A percentile compares a stretch with the other conserved stretches of the same genome.
These are phyloP conservation scores for Claviceps sp. DNA, from an alignment of 2,329 filamentous ascomycete genomes.

Conservation along the genomic window DNA sequence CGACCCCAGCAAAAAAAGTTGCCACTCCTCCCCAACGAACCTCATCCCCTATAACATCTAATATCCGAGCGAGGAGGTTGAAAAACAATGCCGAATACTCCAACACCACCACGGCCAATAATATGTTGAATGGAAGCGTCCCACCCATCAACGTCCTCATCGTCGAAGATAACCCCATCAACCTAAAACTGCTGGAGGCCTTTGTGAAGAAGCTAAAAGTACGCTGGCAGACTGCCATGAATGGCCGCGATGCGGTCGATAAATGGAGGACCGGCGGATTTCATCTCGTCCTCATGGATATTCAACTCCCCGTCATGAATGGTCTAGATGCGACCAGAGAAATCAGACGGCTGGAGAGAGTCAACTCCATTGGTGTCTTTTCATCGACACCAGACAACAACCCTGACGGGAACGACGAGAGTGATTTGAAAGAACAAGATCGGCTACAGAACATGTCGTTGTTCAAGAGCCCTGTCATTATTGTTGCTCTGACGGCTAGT, in stretches of 20 bases:
- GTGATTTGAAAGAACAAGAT: conserved; percentile 49
- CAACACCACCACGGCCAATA: conserved; percentile 40
- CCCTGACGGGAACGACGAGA: conserved; percentile 25
- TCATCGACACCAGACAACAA: conserved; percentile 49
- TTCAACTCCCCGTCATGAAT: conserved; percentile 93
- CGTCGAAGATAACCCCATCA: conserved; percentile 98
- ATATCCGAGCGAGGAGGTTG: conserved; percentile 33
- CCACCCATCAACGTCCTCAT: conserved; percentile 96
- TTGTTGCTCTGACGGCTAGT: conserved; percentile 89
- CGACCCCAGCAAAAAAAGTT: conserved; percentile 29
- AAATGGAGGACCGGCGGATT: conserved; percentile 92
- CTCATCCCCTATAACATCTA: conserved; percentile 35
- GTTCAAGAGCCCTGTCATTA: conserved; percentile 96
- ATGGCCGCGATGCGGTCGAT: conserved; percentile 80
- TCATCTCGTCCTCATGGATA: conserved; percentile 96
- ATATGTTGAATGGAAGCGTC: conserved; percentile 62
- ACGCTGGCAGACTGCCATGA: conserved; percentile 93
- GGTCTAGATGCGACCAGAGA: conserved; percentile 90
- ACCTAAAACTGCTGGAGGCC: conserved; percentile 80
- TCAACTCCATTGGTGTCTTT: conserved; percentile 90
- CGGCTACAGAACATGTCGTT: conserved; percentile 52
- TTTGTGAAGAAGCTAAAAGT: conserved; percentile 95
- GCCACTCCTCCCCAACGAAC: conserved; percentile 38
- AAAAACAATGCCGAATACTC: conserved; percentile 37
- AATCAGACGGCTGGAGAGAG: conserved; percentile 75